Evolutionary conservation across 2,329 filamentous ascomycete genomes (phyloP), one percentile per base, ranked within the genome.

Genomic region (Ascochyta lentis): DNA sequence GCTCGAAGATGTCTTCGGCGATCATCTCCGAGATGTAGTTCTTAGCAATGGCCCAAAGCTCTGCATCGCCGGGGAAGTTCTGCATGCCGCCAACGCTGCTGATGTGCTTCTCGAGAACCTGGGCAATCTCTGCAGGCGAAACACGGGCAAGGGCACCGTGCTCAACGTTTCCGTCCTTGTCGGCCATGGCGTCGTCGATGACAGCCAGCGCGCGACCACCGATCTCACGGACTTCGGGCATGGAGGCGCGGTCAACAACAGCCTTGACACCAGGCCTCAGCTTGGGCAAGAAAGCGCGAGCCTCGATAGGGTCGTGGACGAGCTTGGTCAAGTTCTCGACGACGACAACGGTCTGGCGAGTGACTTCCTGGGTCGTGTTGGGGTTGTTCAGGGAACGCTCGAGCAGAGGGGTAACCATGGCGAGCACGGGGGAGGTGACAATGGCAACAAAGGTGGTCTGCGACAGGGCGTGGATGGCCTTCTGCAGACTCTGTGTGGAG

Each of bases 391-490:
- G 85, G 16, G 93, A 92, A 66, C 95, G 89, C 80, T 98, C 95
- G 26, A 99, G 86, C 65, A 98, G 89, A 41, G 95, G 95, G 1
- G 95, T 99, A 51, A 99, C 84, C 52, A 99, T 87, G 16, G 95
- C 95, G 54, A 99, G 86, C 5, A 98, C 94, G 9, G 95, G 95
- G 8, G 94, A 97, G 12, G 92, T 97, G 67, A 99, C 95, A 62
- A 96, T 85, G 52, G 95, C 93, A 49, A 99, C 95, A 67, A 99
- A 99, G n/a, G 95, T 99, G 10, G 95, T 99, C 80, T 96, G 92
- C 4, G 93, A 97, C 41, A 99, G 83, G 41, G 93, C 95, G 73
- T 97, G 95, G 63, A 99, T 98, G 29, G 95, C 93, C 81, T 97
- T 97, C 75, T 96, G 91, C 52, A 96, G 84, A 26, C 89, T 92